Percentiles rank a stretch among this genome's conserved stretches.
Evolutionary conservation across 2,329 filamentous ascomycete species (phyloP).

Genomic region (Metarhizium brunneum): DNA sequence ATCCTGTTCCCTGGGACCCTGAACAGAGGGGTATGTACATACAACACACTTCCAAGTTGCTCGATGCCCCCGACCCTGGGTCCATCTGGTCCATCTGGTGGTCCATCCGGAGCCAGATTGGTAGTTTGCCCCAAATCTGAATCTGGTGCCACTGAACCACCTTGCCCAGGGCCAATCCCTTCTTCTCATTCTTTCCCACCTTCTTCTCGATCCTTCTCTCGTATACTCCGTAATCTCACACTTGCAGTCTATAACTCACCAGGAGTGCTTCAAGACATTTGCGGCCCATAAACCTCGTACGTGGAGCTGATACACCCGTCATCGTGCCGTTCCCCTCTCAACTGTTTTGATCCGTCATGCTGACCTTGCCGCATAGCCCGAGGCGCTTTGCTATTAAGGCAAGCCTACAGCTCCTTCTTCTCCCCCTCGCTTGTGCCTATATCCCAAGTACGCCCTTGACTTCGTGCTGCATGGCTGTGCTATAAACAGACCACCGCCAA

Average conservation of each 20-base stretch:
- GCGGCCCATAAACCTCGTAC: too few species aligned
- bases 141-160: not conserved
- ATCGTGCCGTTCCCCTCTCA: too few species aligned
- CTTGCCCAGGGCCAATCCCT: not conserved
- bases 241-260: not conserved
- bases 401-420: too few species aligned
- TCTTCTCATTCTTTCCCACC: not conserved
- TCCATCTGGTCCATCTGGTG: not conserved
- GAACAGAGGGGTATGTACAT: not conserved
- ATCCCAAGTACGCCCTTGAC: too few species aligned
- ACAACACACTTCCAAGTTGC: not conserved
- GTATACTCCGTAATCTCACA: not conserved
- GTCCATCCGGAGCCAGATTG: not conserved
- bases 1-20: not conserved
- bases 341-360: too few species aligned
- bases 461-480: too few species aligned
- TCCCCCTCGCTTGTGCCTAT: too few species aligned
- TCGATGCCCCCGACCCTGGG: not conserved
- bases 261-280: too few species aligned
- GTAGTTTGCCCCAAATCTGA: not conserved
- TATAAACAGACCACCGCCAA: too few species aligned
- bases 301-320: too few species aligned
- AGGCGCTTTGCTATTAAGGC: too few species aligned
- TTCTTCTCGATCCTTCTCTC: not conserved
- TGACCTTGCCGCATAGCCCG: too few species aligned